Conservation (phyloP, 345 rosid genomes). For the Aethionema arabicum region DNA sequence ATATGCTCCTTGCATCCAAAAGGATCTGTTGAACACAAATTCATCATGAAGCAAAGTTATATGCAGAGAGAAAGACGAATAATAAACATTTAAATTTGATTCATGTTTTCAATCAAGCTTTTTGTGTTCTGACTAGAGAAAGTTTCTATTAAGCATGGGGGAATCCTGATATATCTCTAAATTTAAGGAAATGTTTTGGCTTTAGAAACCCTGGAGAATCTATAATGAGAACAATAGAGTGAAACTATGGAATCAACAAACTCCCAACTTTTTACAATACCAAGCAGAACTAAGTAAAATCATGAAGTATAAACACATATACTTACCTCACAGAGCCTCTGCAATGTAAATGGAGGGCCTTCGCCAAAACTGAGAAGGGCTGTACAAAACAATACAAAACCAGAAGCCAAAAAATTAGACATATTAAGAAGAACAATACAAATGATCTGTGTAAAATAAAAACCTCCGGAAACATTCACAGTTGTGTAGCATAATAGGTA, state of each 20-base stretch:
- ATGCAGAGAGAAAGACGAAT: background rate
- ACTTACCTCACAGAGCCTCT: conserved; percentile 89
- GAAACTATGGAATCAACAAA: background rate
- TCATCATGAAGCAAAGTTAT: background rate
- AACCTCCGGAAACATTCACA: background rate
- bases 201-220: conserved; percentile 10
- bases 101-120: no score
- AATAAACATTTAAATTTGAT: background rate
- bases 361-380: conserved; percentile 69
- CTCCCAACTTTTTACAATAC: conserved; percentile 5
- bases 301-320: conserved; percentile 9
- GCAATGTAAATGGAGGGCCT: conserved; percentile 97
- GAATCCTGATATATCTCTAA: background rate
- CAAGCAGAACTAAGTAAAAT: conserved; percentile 1
- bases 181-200: background rate
- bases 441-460: conserved; percentile 6
- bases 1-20: conserved; percentile 67
- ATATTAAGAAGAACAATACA: background rate
- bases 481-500: background rate
- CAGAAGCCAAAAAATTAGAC: conserved; percentile 11
- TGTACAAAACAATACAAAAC: conserved; percentile 35
- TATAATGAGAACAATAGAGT: conserved; percentile 2
- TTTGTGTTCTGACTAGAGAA: background rate
- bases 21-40: conserved; percentile 54
- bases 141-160: background rate